phyloP scores from a whole-genome alignment of 805 yeast species.

The Barnettozyma botsteinii region DNA sequence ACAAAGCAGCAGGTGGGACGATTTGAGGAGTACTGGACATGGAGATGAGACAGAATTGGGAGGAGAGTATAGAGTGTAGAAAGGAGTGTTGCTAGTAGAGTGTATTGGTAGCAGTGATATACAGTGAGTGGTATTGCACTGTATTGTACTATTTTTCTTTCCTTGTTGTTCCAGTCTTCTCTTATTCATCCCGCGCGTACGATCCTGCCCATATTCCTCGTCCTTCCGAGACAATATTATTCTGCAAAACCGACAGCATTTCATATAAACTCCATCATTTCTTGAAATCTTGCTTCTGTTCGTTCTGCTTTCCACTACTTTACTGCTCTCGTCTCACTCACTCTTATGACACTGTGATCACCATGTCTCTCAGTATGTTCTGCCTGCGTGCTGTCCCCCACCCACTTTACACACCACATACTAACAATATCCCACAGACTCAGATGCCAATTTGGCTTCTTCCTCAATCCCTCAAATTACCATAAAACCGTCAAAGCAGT shows the following conservation, averaged over 20 bases:
- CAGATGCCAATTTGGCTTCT: too few species aligned
- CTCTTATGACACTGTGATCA: too few species aligned
- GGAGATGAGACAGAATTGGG: neutral
- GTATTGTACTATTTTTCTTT: too few species aligned
- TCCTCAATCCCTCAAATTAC: neutral
- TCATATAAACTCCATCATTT: neutral
- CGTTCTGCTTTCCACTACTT: too few species aligned
- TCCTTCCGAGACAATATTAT: constrained; percentile 1
- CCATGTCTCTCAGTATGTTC: too few species aligned
- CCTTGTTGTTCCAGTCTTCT: too few species aligned
- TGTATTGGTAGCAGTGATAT: neutral
- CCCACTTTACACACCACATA: too few species aligned
- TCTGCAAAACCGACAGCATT: neutral
- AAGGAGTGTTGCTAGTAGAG: too few species aligned
- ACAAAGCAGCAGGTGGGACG: neutral
- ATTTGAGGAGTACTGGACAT: neutral
- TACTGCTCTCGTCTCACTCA: too few species aligned
- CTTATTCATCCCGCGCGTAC: too few species aligned
- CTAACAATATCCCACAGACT: too few species aligned
- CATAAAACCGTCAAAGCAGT: constrained; percentile 52
- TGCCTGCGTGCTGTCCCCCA: too few species aligned
- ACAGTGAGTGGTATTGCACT: neutral
- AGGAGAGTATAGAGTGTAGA: neutral
- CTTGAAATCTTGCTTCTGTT: neutral
- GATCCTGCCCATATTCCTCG: neutral